A percentile compares a stretch with the other conserved stretches of the same genome.
Evolutionary conservation across 129 eudicot genomes (phyloP).

Genomic region (Saussurea involucrata): DNA sequence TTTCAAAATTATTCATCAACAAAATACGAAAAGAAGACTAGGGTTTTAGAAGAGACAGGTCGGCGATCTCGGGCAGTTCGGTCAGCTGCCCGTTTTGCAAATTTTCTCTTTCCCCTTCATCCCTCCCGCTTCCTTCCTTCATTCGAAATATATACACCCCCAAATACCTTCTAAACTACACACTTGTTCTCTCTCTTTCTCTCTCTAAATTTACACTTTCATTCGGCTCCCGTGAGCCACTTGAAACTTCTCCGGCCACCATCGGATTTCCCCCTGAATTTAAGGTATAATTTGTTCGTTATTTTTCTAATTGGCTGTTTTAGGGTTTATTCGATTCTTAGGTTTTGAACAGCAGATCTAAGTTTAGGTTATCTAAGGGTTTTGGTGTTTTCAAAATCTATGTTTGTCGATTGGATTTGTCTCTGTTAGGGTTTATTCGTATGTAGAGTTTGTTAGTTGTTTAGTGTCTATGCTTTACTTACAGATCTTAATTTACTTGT

Average conservation of each 20-base stretch:
- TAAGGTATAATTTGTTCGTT: constrained; percentile 11
- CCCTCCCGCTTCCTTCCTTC: constrained; percentile 37
- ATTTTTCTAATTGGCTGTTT: not conserved
- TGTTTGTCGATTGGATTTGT: constrained; percentile 9
- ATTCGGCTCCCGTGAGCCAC: not conserved
- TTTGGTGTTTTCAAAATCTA: not conserved
- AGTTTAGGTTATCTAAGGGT: not conserved
- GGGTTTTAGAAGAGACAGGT: constrained; percentile 31
- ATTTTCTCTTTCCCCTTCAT: constrained; percentile 12
- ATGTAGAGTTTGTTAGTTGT: not conserved
- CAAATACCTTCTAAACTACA: not conserved
- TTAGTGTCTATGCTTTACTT: constrained; percentile 2
- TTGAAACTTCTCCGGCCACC: not conserved
- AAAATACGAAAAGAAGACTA: constrained; percentile 3
- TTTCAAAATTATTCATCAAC: constrained; percentile 13
- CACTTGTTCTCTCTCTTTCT: not conserved
- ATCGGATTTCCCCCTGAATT: not conserved
- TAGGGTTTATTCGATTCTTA: constrained; percentile 14
- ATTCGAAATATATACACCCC: constrained; percentile 33
- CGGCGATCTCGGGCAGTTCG: constrained; percentile 37
- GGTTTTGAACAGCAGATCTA: constrained; percentile 19
- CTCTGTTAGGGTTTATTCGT: constrained; percentile 6
- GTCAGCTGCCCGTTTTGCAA: constrained; percentile 34
- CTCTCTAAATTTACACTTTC: not conserved
- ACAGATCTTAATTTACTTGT: constrained; percentile 7